Evolutionary conservation across 75 land plant species (phyloP).

Genomic region (Azolla pinnata): DNA sequence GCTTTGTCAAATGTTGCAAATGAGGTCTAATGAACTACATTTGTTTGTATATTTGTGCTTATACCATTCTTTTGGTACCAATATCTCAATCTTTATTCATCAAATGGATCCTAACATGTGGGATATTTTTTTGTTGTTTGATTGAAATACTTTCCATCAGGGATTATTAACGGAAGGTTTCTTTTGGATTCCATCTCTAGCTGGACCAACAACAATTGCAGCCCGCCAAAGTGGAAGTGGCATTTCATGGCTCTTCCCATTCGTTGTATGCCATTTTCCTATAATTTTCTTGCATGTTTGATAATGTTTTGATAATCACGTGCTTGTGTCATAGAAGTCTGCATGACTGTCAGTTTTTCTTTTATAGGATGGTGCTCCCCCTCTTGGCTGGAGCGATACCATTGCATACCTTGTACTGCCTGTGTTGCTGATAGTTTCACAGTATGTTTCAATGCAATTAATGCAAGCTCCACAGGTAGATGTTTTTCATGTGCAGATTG

Average conservation of each 20-base stretch:
- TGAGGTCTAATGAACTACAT: too few species aligned
- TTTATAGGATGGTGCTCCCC: slow-evolving; percentile 93
- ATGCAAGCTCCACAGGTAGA: slow-evolving; percentile 69
- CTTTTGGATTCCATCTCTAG: slow-evolving; percentile 96
- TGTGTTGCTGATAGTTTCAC: slow-evolving; percentile 63
- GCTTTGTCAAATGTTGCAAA: slow-evolving; percentile 99
- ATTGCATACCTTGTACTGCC: slow-evolving; percentile 87
- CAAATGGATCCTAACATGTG: too few species aligned
- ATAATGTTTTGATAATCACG: not conserved
- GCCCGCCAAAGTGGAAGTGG: slow-evolving; percentile 86
- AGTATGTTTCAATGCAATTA: slow-evolving; percentile 81
- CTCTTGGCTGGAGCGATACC: slow-evolving; percentile 93
- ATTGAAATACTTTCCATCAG: too few species aligned
- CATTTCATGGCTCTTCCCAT: slow-evolving; percentile 94
- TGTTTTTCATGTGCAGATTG: not conserved
- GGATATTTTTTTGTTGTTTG: too few species aligned
- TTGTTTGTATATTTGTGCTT: not conserved
- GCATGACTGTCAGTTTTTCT: not conserved
- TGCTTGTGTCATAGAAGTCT: not conserved
- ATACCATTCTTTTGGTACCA: not conserved
- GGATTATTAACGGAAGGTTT: slow-evolving; percentile 95
- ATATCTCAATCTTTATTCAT: not conserved
- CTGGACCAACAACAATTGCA: slow-evolving; percentile 95
- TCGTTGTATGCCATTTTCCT: slow-evolving; percentile 45
- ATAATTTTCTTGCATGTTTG: not conserved